These are phyloP conservation scores for Avena sativa DNA, from an alignment of 176 grass and related monocot species.

Conservation along the genomic window DNA sequence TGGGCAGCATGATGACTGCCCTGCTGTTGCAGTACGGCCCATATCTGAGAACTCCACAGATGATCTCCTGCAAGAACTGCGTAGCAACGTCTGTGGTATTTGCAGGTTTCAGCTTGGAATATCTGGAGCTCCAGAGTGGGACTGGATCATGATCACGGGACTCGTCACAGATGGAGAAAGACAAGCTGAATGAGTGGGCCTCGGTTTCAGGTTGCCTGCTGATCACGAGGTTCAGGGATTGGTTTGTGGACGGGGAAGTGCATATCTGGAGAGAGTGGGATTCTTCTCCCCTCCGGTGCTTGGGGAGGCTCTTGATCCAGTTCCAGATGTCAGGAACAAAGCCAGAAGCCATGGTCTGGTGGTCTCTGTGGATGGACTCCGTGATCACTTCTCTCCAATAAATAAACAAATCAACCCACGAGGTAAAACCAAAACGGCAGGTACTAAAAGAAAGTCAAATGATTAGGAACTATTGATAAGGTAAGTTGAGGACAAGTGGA, in stretches of 20 bases:
- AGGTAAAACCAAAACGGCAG: background rate
- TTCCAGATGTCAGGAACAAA: slow-evolving; percentile 49
- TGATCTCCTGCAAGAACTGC: slow-evolving; percentile 53
- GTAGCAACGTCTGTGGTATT: slow-evolving; percentile 25
- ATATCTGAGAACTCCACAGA: slow-evolving; percentile 59
- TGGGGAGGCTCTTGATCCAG: slow-evolving; percentile 54
- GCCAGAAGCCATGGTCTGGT: slow-evolving; percentile 54
- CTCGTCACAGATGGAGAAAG: slow-evolving; percentile 56
- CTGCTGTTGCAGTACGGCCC: slow-evolving; percentile 42
- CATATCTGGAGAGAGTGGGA: slow-evolving; percentile 53
- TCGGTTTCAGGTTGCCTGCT: slow-evolving; percentile 24
- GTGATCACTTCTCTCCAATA: background rate
- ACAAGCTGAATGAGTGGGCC: slow-evolving; percentile 37
- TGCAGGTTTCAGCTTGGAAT: slow-evolving; percentile 27
- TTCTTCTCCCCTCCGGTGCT: slow-evolving; percentile 38
- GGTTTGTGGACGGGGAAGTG: slow-evolving; percentile 43
- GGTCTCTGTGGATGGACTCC: slow-evolving; percentile 7
- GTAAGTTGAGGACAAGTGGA: slow-evolving; percentile 42
- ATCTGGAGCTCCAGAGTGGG: slow-evolving; percentile 62
- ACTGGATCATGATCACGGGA: slow-evolving; percentile 41
- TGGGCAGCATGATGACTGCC: slow-evolving; percentile 41
- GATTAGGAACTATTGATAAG: background rate
- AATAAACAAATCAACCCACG: slow-evolving; percentile 33
- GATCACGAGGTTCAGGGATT: slow-evolving; percentile 48
- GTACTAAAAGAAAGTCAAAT: background rate